These are phyloP conservation scores for Glebionis coronaria DNA, from an alignment of 129 eudicot species.

Conservation along the genomic window DNA sequence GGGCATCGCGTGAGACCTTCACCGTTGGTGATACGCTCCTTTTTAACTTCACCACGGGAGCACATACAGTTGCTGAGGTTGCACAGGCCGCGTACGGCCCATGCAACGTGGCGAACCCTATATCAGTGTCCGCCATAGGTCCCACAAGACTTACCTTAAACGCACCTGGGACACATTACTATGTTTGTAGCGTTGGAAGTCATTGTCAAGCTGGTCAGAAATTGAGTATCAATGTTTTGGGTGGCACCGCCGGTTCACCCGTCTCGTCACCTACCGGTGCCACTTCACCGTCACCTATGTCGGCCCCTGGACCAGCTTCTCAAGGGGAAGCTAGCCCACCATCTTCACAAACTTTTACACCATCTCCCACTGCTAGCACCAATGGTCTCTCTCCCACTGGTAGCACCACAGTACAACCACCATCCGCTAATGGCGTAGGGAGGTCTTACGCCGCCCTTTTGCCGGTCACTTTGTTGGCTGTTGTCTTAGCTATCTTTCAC, in stretches of 20 bases:
- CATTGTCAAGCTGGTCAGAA: constrained; percentile 41
- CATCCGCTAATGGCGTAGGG: constrained; percentile 14
- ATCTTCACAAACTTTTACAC: not conserved
- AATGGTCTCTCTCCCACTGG: constrained; percentile 18
- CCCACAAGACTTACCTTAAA: constrained; percentile 45
- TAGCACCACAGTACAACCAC: constrained; percentile 11
- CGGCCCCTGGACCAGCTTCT: constrained; percentile 19
- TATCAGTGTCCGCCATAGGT: constrained; percentile 12
- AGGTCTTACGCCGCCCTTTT: constrained; percentile 29
- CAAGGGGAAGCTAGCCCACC: not conserved
- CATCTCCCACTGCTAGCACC: constrained; percentile 12
- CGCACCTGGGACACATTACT: constrained; percentile 37
- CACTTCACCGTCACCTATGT: too few species aligned
- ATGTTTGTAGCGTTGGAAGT: constrained; percentile 35
- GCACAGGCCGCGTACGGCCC: constrained; percentile 37
- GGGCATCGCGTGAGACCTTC: constrained; percentile 53
- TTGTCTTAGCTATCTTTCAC: constrained; percentile 36
- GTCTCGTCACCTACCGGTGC: constrained; percentile 9
- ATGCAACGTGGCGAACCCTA: constrained; percentile 40
- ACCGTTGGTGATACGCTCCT: constrained; percentile 42
- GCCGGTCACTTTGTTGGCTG: constrained; percentile 35
- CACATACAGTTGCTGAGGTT: constrained; percentile 43
- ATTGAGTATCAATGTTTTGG: constrained; percentile 34
- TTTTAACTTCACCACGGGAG: constrained; percentile 41
- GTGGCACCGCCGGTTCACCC: constrained; percentile 20